Evolutionary conservation across 495 filamentous ascomycete species (phyloP).

Genomic region (Cryomyces minteri): DNA sequence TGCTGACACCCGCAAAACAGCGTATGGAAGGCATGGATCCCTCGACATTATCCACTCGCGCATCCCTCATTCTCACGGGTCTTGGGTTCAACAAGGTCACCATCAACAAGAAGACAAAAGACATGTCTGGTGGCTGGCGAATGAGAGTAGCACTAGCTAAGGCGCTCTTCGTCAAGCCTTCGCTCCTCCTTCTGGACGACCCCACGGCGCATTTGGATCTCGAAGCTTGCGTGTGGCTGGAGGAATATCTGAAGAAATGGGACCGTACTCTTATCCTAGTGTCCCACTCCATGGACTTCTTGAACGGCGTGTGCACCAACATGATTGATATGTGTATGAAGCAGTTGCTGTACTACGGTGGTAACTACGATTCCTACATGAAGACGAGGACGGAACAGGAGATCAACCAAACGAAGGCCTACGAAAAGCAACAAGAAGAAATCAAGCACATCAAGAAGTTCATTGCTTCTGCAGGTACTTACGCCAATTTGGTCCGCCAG

Average conservation of each 20-base stretch:
- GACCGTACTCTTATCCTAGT: constrained; percentile 93
- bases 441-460: constrained; percentile 99
- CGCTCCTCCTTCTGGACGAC: constrained; percentile 88
- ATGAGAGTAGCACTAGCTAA: constrained; percentile 98
- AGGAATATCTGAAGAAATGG: constrained; percentile 99
- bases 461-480: constrained; percentile 98
- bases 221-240: constrained; percentile 98
- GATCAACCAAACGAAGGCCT: constrained; percentile 95
- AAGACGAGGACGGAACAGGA: constrained; percentile 94
- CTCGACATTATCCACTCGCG: constrained; percentile 96
- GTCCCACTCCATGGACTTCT: constrained; percentile 94
- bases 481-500: constrained; percentile 96
- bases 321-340: constrained; percentile 96
- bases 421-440: constrained; percentile 97
- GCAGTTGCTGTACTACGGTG: constrained; percentile 92
- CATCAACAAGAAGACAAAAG: constrained; percentile 98
- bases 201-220: constrained; percentile 98
- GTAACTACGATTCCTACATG: constrained; percentile 95
- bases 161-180: constrained; percentile 96
- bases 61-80: constrained; percentile 93
- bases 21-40: constrained; percentile 99
- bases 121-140: constrained; percentile 99
- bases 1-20: constrained; percentile 29
- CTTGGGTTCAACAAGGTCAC: constrained; percentile 96
- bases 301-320: constrained; percentile 96